Percentiles rank a stretch among this genome's conserved stretches.
These are phyloP conservation scores for Xylaria sp. DNA, from an alignment of 2,329 filamentous ascomycete genomes.

Conservation along the genomic window DNA sequence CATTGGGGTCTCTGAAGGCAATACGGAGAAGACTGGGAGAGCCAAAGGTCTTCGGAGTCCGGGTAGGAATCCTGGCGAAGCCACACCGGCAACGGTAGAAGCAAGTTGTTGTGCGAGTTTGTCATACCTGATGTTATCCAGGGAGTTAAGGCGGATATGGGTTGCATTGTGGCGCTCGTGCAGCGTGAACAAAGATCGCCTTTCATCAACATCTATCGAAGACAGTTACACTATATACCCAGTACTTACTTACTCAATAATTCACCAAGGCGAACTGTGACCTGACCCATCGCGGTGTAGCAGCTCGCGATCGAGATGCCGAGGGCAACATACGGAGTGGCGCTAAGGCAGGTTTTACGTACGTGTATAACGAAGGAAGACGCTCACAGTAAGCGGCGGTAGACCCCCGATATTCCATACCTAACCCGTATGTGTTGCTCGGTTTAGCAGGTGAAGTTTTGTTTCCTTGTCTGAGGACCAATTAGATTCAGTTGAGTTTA, in stretches of 20 bases:
- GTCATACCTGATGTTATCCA: background rate
- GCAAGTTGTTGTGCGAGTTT: background rate
- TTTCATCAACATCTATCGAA: background rate
- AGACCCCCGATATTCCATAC: too few relatives aligned
- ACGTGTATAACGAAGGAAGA: too few relatives aligned
- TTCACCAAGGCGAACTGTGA: too few relatives aligned
- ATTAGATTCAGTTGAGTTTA: background rate
- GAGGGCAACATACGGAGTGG: background rate
- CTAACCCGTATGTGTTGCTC: too few relatives aligned
- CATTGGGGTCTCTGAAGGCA: constrained; percentile 1
- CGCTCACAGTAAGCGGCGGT: background rate
- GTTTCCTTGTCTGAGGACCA: too few relatives aligned
- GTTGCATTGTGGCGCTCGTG: background rate
- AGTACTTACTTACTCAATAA: too few relatives aligned
- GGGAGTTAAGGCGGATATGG: background rate
- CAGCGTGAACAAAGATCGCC: background rate
- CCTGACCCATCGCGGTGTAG: too few relatives aligned
- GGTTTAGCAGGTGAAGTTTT: too few relatives aligned
- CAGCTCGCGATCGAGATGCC: background rate
- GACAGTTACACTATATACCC: background rate
- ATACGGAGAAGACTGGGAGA: background rate
- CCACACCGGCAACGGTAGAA: background rate
- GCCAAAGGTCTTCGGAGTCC: constrained; percentile 18
- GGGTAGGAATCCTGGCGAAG: constrained; percentile 10
- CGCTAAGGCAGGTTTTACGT: background rate